These are phyloP conservation scores for Lactarius sp. DNA, from an alignment of 768 basidiomycete genomes.

Conservation along the genomic window DNA sequence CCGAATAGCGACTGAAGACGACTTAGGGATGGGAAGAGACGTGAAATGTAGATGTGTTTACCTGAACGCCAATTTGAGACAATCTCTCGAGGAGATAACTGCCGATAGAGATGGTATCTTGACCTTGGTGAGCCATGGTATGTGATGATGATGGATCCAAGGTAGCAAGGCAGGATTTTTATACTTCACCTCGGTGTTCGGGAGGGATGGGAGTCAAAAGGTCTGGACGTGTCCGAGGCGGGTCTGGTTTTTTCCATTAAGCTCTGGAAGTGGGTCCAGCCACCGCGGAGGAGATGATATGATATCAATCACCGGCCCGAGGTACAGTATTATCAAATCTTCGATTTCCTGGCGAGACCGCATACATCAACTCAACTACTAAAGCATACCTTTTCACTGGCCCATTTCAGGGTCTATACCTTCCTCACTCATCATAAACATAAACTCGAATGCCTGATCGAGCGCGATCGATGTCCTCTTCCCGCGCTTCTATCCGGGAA, in stretches of 20 bases:
- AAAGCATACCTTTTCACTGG: too few relatives aligned
- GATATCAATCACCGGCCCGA: too few relatives aligned
- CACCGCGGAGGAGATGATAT: too few relatives aligned
- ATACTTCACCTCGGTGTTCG: neutral
- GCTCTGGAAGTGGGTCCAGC: too few relatives aligned
- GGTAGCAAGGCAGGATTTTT: neutral
- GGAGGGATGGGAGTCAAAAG: neutral
- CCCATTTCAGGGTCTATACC: too few relatives aligned
- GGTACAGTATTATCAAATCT: too few relatives aligned
- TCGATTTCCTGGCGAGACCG: too few relatives aligned
- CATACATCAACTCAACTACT: too few relatives aligned
- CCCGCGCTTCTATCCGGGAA: too few relatives aligned
- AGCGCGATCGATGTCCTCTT: too few relatives aligned
- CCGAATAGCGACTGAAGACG: constrained; percentile 67
- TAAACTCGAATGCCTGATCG: too few relatives aligned
- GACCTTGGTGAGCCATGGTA: constrained; percentile 13
- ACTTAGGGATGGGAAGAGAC: neutral
- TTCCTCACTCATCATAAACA: too few relatives aligned
- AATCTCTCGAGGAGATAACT: constrained; percentile 60
- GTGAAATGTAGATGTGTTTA: constrained; percentile 26
- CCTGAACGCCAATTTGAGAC: constrained; percentile 60
- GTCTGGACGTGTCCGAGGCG: constrained; percentile 1
- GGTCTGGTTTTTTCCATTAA: neutral
- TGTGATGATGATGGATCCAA: neutral
- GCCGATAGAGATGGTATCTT: constrained; percentile 43